Percentiles rank a stretch among this genome's conserved stretches.
Conservation (phyloP, 345 rosid genomes). For the Populus ilicifolia region DNA sequence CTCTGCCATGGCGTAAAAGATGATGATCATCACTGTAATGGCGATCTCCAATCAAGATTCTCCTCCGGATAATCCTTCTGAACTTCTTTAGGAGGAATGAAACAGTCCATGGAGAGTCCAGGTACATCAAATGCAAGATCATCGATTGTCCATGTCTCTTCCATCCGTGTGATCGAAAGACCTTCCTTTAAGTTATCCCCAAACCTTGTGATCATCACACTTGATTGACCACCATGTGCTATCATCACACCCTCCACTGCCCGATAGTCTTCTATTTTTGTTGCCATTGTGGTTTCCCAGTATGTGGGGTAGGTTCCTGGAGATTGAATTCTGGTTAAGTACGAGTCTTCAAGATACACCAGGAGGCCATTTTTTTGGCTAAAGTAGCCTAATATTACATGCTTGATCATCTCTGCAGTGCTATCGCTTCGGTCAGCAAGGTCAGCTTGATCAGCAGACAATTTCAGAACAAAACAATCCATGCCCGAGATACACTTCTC, state of each 20-base stretch:
- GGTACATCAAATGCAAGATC: constrained; percentile 83
- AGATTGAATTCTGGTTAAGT: constrained; percentile 69
- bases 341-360: constrained; percentile 61
- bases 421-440: constrained; percentile 68
- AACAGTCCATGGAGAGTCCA: constrained; percentile 75
- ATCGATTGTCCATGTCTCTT: constrained; percentile 75
- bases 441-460: constrained; percentile 73
- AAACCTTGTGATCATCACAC: constrained; percentile 70
- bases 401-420: constrained; percentile 93
- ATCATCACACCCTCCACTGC: constrained; percentile 73
- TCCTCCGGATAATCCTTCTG: constrained; percentile 39
- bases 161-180: constrained; percentile 67
- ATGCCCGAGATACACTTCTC: constrained; percentile 60
- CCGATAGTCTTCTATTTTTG: constrained; percentile 67
- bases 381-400: constrained; percentile 77
- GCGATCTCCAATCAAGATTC: constrained; percentile 37
- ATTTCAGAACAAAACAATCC: constrained; percentile 77
- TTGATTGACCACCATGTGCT: constrained; percentile 77
- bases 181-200: constrained; percentile 80
- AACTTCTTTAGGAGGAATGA: constrained; percentile 78
- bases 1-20: background rate
- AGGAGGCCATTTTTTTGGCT: constrained; percentile 88
- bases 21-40: constrained; percentile 21
- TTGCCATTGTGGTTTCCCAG: constrained; percentile 90
- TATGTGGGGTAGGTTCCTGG: constrained; percentile 75